These are phyloP conservation scores for Kandelia obovata DNA, from an alignment of 345 rosid species.

Conservation along the genomic window DNA sequence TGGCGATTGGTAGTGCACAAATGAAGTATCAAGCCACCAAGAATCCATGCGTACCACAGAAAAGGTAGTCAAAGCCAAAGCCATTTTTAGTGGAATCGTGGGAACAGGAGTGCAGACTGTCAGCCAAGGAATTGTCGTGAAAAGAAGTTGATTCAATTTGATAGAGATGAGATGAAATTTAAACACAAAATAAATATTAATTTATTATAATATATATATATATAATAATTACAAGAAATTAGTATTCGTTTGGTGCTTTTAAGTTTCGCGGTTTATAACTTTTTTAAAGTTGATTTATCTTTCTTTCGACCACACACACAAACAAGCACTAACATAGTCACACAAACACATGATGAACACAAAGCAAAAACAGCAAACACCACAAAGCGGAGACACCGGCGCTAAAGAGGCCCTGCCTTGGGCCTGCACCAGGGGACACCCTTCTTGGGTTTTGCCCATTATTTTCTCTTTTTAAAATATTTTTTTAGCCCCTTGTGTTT, in stretches of 20 bases:
- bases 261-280: too few species aligned
- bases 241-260: too few species aligned
- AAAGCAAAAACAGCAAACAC: conserved; percentile 21
- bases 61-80: conserved; percentile 16
- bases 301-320: not conserved
- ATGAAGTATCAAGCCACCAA: not conserved
- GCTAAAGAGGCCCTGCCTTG: conserved; percentile 55
- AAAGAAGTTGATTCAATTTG: conserved; percentile 12
- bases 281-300: not conserved
- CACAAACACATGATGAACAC: not conserved
- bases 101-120: conserved; percentile 56
- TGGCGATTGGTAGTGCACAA: conserved; percentile 4
- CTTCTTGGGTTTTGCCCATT: conserved; percentile 46
- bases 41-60: conserved; percentile 7
- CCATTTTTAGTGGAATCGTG: conserved; percentile 22
- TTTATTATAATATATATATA: too few species aligned
- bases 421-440: conserved; percentile 48
- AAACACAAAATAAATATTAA: too few species aligned
- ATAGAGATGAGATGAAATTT: too few species aligned
- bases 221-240: too few species aligned
- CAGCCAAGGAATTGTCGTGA: conserved; percentile 47
- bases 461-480: not conserved
- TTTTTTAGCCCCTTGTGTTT: not conserved
- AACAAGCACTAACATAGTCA: conserved; percentile 4
- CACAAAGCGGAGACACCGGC: conserved; percentile 66